These are phyloP conservation scores for Aethionema arabicum DNA, from an alignment of 345 rosid species.

Conservation along the genomic window DNA sequence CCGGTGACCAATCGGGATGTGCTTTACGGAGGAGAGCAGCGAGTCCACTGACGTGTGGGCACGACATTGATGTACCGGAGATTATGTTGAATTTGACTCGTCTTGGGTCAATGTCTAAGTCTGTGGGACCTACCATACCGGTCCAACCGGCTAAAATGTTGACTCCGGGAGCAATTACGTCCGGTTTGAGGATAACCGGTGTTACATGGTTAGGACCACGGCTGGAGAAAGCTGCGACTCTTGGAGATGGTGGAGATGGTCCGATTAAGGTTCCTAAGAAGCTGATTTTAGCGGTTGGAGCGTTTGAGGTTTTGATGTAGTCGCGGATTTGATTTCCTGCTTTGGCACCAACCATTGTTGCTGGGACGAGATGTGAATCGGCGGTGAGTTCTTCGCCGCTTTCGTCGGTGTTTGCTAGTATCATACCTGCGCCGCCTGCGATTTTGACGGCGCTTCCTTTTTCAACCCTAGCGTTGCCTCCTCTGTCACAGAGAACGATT, in stretches of 20 bases:
- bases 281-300: conserved; percentile 56
- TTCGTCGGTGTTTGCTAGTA: conserved; percentile 54
- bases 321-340: conserved; percentile 48
- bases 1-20: conserved; percentile 69
- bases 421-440: conserved; percentile 73
- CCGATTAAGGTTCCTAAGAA: conserved; percentile 55
- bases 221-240: conserved; percentile 71
- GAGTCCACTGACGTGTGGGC: conserved; percentile 84
- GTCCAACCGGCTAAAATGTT: conserved; percentile 90
- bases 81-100: conserved; percentile 66
- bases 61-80: conserved; percentile 90
- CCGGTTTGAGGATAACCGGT: conserved; percentile 69
- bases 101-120: conserved; percentile 59
- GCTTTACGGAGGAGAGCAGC: conserved; percentile 71
- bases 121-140: conserved; percentile 55
- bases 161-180: conserved; percentile 83
- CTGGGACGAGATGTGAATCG: conserved; percentile 66
- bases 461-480: conserved; percentile 62
- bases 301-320: conserved; percentile 40
- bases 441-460: conserved; percentile 68
- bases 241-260: conserved; percentile 59
- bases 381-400: conserved; percentile 75
- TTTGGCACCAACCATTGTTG: conserved; percentile 58
- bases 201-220: conserved; percentile 68
- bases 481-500: conserved; percentile 64